Base-by-base conservation (phyloP, 164 flowering plant genomes). In the Dillenia turbinata region DNA sequence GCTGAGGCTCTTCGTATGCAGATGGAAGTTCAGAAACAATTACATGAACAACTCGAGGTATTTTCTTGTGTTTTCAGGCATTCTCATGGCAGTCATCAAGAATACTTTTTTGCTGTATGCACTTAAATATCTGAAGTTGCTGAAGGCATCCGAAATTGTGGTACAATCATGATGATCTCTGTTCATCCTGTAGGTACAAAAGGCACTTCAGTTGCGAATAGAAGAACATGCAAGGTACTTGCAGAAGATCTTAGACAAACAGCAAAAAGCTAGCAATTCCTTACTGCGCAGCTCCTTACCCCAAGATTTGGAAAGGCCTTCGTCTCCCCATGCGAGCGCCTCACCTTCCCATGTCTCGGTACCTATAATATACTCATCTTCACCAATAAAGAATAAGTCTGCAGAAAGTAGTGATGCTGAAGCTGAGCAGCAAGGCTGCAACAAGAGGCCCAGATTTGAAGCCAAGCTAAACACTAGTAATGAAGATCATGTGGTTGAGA, bases 11-110 rank as follows among this genome's bases (percentile, higher is more conserved):
- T 83, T 17, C 80, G 81, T 44, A 66, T 83, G 76, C 87, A 80
- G 69, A 74, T 83, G 72, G 85, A 83, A 71, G 83, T 83, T 55
- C 87, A 83, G 63, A 83, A 77, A 69, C 86, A 85, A 61, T 77
- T 85, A 60, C 90, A 83, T 59, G 88, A 85, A 67, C 87, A 85
- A 64, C 86, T 85, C 53, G 90, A 85, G 90, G 84, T 83, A 61
- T 52, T 59, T 43, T 33, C 40, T 33, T 4, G 40, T 33, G 40
- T 33, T 33, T 33, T 33, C 5, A 33, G 40, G 40, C 40, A 33
- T 33, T 33, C 40, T 4, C 40, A 33, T 33, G 0, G 40, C 40
- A 33, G 40, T 33, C 40, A 33, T 33, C 40, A 33, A 33, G 40
- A 33, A 5, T 33, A 5, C 7, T 33, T 33, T 33, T 33, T 7